Conservation (phyloP, 345 rosid genomes). For the Linum tenue region DNA sequence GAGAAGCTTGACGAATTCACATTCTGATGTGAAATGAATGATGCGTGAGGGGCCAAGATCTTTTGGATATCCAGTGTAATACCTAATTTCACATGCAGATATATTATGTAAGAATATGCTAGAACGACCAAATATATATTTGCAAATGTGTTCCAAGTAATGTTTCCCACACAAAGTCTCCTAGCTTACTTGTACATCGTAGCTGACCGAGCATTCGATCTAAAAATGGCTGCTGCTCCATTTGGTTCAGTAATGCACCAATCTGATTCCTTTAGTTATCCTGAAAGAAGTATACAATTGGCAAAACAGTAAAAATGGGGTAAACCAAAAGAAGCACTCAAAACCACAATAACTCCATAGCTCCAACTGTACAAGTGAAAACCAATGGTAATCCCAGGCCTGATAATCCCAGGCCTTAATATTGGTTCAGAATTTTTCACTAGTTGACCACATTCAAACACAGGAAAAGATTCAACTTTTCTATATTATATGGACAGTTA, state of each 20-base stretch:
- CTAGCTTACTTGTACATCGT: constrained; percentile 58
- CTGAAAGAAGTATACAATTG: constrained; percentile 5
- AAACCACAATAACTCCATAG: too few species aligned
- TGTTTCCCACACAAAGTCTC: not conserved
- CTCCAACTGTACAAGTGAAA: too few species aligned
- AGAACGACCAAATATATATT: not conserved
- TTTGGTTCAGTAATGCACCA: constrained; percentile 17
- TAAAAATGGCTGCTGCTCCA: constrained; percentile 61
- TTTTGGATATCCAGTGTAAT: constrained; percentile 71
- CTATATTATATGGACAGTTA: too few species aligned
- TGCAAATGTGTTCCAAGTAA: not conserved
- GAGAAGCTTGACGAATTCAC: constrained; percentile 84
- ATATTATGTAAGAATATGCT: not conserved
- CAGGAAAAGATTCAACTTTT: too few species aligned
- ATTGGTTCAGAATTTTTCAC: too few species aligned
- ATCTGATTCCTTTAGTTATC: not conserved
- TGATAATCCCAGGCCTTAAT: too few species aligned
- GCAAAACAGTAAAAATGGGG: too few species aligned
- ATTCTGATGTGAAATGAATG: constrained; percentile 79
- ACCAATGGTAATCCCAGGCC: constrained; percentile 51
- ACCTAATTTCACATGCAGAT: constrained; percentile 32
- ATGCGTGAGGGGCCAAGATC: constrained; percentile 73
- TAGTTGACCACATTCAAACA: too few species aligned
- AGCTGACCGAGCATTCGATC: constrained; percentile 55
- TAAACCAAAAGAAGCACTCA: too few species aligned